These are phyloP conservation scores for Dacryopinax spathularia DNA, from an alignment of 768 basidiomycete species.

Conservation along the genomic window DNA sequence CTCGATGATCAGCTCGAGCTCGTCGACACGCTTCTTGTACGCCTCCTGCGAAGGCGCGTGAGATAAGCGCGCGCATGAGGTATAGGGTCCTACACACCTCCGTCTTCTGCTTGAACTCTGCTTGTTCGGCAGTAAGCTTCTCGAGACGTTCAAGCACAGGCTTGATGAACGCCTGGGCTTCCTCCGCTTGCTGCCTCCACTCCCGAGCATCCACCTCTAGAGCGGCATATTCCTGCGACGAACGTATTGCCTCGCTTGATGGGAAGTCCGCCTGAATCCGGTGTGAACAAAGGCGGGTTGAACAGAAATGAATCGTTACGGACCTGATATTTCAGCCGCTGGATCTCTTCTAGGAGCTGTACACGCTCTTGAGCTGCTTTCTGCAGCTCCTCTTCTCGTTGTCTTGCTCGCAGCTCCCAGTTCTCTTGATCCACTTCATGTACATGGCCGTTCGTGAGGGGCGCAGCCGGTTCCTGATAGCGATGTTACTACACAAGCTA, in stretches of 20 bases:
- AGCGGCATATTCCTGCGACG: slow-evolving; percentile 40
- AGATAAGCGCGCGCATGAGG: background rate
- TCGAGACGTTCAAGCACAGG: slow-evolving; percentile 11
- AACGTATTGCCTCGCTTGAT: slow-evolving; percentile 33
- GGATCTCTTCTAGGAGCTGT: slow-evolving; percentile 33
- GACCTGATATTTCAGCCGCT: slow-evolving; percentile 35
- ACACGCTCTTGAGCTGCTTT: slow-evolving; percentile 30
- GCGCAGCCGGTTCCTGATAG: slow-evolving; percentile 26
- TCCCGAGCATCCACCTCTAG: slow-evolving; percentile 41
- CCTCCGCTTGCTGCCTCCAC: slow-evolving; percentile 34
- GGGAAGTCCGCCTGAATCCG: slow-evolving; percentile 14
- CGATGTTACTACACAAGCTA: slow-evolving; percentile 32
- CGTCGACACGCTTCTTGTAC: slow-evolving; percentile 41
- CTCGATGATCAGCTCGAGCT: slow-evolving; percentile 43
- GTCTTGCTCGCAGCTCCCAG: slow-evolving; percentile 24
- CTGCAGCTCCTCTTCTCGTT: slow-evolving; percentile 32
- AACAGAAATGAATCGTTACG: slow-evolving; percentile 5
- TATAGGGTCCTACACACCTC: slow-evolving; percentile 12
- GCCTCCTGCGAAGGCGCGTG: slow-evolving; percentile 21
- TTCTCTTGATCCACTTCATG: slow-evolving; percentile 30
- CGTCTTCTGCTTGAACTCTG: slow-evolving; percentile 10
- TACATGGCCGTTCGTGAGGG: slow-evolving; percentile 24
- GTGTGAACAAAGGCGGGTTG: slow-evolving; percentile 17
- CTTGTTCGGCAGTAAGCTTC: slow-evolving; percentile 14
- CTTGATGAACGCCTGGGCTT: slow-evolving; percentile 17